phyloP scores from a whole-genome alignment of 148 eudicot genomes.

The Fagopyrum esculentum region DNA sequence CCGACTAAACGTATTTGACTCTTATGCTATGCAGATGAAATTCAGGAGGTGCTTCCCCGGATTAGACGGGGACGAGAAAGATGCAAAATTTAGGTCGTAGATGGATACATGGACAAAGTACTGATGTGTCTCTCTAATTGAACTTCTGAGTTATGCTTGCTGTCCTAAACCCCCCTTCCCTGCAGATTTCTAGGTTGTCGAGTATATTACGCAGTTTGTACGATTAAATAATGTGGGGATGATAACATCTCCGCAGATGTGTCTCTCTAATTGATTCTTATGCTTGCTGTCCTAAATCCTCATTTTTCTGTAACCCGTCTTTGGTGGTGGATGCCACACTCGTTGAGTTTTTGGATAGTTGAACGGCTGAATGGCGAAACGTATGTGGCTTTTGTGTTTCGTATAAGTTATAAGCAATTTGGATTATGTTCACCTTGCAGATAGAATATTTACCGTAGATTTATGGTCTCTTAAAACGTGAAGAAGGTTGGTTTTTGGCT shows the following conservation, averaged over 20 bases:
- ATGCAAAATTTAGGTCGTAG: neutral
- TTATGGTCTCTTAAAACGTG: too few species aligned
- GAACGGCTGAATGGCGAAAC: neutral
- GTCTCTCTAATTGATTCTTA: neutral
- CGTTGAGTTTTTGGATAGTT: neutral
- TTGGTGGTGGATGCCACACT: slow-evolving; percentile 9
- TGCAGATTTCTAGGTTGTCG: neutral
- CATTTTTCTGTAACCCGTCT: neutral
- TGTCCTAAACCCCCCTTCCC: neutral
- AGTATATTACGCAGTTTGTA: neutral
- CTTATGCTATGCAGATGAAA: slow-evolving; percentile 1
- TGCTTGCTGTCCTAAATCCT: neutral
- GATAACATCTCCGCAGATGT: neutral
- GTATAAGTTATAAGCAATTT: too few species aligned
- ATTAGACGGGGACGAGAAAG: neutral
- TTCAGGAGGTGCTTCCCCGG: neutral
- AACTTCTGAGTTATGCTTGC: neutral
- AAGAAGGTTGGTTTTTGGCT: too few species aligned
- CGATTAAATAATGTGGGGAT: neutral
- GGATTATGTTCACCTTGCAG: too few species aligned
- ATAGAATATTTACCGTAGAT: too few species aligned
- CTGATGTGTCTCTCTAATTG: neutral
- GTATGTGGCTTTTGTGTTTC: neutral
- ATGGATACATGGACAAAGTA: neutral
- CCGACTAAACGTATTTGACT: neutral